Base-by-base conservation (phyloP, 2,329 filamentous ascomycete genomes). In the Arthrocladium fulminans region DNA sequence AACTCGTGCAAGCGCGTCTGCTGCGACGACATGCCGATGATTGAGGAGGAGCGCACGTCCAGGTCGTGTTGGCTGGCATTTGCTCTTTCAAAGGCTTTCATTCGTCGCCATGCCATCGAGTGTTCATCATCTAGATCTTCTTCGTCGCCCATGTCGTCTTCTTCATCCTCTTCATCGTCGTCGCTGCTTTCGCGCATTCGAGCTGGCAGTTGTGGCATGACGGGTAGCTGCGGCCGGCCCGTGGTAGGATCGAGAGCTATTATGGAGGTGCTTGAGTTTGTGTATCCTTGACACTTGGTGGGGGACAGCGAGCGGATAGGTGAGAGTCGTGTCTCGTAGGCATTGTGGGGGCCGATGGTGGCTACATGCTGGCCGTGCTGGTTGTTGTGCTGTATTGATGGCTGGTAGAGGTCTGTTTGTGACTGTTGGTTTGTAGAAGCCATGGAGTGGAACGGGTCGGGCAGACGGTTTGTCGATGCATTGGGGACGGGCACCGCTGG, bases 121-220 rank as follows among this genome's bases (percentile, higher is more conserved):
- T 46, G 51, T 4, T 48, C 35, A 15, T 43, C 47, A 2, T 48
- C 42, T 6, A 24, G 29, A n/a, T 50, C 60, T 55, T 76, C 74
- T 46, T 77, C 75, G 13, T 74, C 69, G 13, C 63, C 63, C 20
- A 64, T 65, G 35, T 70, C 69, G 54, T 68, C 61, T 25, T 54
- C 55, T 22, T 52, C 51, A 23, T 39, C 53, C 3, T 46, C 56
- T 7, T 48, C 56, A 12, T 57, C 59, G 15, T 66, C 68, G 29
- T 68, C 68, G 2, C 66, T 43, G 67, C 63, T 23, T 67, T 65
- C 12, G 63, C 60, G n/a, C 61, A 66, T 51, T 13, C 61, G 52
- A 7, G 62, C 60, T 17, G 67, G 68, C 23, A 73, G 58, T 4
- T 64, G 51, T 3, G 71, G 72, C 24, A 73, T 63, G 41, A 51